Conservation (phyloP, 805 yeast genomes). For the Kodamaea neixiangensis region DNA sequence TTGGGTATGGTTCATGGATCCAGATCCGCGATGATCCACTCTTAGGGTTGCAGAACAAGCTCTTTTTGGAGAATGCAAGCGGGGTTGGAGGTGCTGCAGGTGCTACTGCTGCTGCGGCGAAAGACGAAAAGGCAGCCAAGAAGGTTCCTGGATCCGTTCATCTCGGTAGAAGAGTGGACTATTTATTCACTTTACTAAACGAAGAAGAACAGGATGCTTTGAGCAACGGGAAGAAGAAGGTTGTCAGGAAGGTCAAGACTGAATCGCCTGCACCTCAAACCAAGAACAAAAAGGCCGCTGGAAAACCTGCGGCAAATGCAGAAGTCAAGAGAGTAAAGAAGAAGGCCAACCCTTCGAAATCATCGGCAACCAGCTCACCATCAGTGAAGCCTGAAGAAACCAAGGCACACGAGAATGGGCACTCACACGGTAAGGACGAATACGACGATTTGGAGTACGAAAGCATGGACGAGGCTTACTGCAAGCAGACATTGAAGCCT, state of each 20-base stretch:
- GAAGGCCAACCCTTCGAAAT: slow-evolving; percentile 4
- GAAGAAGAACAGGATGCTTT: slow-evolving; percentile 50
- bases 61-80: slow-evolving; percentile 56
- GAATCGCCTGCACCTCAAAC: slow-evolving; percentile 17
- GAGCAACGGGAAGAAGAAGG: slow-evolving; percentile 16
- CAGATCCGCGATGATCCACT: slow-evolving; percentile 95
- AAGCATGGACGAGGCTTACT: slow-evolving; percentile 74
- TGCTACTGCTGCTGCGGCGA: slow-evolving; percentile 14
- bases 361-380: not conserved
- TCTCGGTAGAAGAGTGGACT: slow-evolving; percentile 87
- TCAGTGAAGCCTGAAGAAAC: slow-evolving; percentile 17
- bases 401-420: slow-evolving; percentile 14
- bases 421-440: slow-evolving; percentile 10
- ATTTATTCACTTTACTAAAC: slow-evolving; percentile 67
- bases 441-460: slow-evolving; percentile 58
- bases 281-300: slow-evolving; percentile 12
- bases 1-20: slow-evolving; percentile 95
- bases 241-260: slow-evolving; percentile 19
- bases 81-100: slow-evolving; percentile 14
- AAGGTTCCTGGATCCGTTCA: slow-evolving; percentile 92
- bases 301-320: slow-evolving; percentile 15
- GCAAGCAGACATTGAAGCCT: slow-evolving; percentile 62
- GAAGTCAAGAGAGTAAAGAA: slow-evolving; percentile 15
- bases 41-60: slow-evolving; percentile 79
- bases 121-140: slow-evolving; percentile 38